Percentiles rank a stretch among this genome's conserved stretches.
Conservation (phyloP, 176 grass and related monocot genomes). For the Dactylis glomerata region DNA sequence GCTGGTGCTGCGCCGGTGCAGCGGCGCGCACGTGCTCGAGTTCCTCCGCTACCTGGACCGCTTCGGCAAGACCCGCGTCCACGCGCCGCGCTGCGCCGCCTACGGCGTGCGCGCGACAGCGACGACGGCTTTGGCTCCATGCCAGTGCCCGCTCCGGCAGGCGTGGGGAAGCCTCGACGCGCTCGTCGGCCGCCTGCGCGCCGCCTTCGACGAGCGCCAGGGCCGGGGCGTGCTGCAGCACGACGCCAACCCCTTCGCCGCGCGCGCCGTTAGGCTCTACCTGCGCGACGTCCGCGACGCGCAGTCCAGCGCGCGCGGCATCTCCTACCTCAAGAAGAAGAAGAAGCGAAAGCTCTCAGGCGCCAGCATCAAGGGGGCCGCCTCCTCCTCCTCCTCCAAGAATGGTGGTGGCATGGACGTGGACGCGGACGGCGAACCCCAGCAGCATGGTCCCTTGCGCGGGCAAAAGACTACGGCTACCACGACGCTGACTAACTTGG, state of each 20-base stretch:
- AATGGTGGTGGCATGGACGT: background rate
- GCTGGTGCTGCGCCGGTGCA: constrained; percentile 51
- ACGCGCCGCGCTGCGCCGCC: constrained; percentile 52
- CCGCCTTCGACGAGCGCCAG: constrained; percentile 48
- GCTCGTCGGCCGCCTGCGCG: constrained; percentile 58
- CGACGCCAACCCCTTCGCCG: constrained; percentile 55
- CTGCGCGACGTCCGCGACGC: constrained; percentile 57
- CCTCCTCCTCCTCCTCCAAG: constrained; percentile 1
- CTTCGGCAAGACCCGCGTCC: constrained; percentile 81
- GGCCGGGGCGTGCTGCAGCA: background rate
- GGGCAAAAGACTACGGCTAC: background rate
- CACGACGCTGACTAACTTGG: background rate
- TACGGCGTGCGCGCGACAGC: constrained; percentile 35
- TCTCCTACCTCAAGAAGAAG: constrained; percentile 56
- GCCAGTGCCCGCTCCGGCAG: constrained; percentile 64
- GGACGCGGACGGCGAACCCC: background rate
- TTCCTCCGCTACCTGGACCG: constrained; percentile 92
- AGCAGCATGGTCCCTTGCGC: background rate
- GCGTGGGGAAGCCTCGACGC: constrained; percentile 70
- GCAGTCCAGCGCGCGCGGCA: constrained; percentile 59
- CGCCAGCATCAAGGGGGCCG: background rate
- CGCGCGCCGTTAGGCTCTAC: constrained; percentile 57
- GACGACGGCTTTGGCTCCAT: background rate
- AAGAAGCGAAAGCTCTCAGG: constrained; percentile 32
- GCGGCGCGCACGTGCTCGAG: constrained; percentile 73